Conservation (phyloP, 169 alveolate genomes). For the Eimeria nieschulzi region DNA sequence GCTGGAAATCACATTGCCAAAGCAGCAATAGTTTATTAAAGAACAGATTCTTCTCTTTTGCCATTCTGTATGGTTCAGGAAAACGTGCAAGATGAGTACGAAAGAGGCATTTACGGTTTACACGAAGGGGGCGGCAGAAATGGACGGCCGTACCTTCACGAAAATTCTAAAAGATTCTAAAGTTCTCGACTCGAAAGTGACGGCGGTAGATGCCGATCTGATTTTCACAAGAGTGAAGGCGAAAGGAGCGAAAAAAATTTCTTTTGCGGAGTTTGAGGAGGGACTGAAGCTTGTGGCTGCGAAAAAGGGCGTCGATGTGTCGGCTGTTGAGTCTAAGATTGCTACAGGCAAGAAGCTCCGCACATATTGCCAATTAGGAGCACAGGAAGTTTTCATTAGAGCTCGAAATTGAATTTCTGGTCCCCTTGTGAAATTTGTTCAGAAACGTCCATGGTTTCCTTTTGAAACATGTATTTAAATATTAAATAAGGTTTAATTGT, state of each 20-base stretch:
- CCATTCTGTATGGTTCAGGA: too few relatives aligned
- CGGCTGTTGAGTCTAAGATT: background rate
- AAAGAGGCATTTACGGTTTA: slow-evolving; percentile 82
- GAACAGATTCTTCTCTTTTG: too few relatives aligned
- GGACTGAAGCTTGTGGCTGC: slow-evolving; percentile 81
- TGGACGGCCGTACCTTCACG: slow-evolving; percentile 86
- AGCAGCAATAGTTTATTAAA: too few relatives aligned
- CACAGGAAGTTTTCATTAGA: too few relatives aligned
- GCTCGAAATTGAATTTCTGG: too few relatives aligned
- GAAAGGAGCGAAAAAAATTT: slow-evolving; percentile 83
- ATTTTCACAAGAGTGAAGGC: slow-evolving; percentile 85
- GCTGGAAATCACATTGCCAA: too few relatives aligned
- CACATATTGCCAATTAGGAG: too few relatives aligned
- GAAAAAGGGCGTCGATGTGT: slow-evolving; percentile 55
- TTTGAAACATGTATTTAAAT: background rate
- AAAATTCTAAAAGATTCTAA: slow-evolving; percentile 82
- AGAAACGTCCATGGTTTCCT: too few relatives aligned
- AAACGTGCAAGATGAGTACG: slow-evolving; percentile 51
- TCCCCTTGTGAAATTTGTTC: too few relatives aligned
- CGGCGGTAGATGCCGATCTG: slow-evolving; percentile 87
- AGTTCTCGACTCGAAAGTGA: slow-evolving; percentile 81
- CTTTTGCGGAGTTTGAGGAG: slow-evolving; percentile 78
- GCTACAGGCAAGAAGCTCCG: background rate
- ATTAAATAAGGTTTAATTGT: background rate
- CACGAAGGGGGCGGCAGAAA: slow-evolving; percentile 84